A percentile compares a stretch with the other conserved stretches of the same genome.
Evolutionary conservation across 257 asterid genomes (phyloP).

Genomic region (Lycium barbarum): DNA sequence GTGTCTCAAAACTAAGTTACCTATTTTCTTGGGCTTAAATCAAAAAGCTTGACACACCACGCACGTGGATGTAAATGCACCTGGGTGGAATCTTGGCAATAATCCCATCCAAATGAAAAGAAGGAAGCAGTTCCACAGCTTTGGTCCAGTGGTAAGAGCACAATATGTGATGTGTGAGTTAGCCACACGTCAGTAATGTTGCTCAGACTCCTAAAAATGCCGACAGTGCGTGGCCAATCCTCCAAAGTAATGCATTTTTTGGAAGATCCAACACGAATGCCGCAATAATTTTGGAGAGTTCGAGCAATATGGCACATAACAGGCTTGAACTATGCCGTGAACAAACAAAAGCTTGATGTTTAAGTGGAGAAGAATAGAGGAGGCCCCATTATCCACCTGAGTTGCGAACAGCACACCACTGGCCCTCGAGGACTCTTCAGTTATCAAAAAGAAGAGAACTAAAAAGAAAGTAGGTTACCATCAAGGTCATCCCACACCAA

Average conservation of each 20-base stretch:
- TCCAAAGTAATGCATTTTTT: no score
- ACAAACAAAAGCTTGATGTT: neutral
- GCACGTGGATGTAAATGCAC: slow-evolving; percentile 5
- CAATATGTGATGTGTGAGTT: neutral
- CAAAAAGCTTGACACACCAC: neutral
- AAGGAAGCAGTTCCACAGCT: neutral
- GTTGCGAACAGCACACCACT: neutral
- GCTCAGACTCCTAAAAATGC: neutral
- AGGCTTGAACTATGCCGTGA: neutral
- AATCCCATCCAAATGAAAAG: neutral
- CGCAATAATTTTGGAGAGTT: neutral
- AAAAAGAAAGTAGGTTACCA: neutral
- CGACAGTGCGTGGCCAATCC: neutral
- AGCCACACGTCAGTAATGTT: neutral
- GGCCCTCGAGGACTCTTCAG: neutral
- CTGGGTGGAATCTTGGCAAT: slow-evolving; percentile 13
- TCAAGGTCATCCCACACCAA: neutral
- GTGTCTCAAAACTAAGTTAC: slow-evolving; percentile 22
- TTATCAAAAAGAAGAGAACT: no score
- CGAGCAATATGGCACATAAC: neutral
- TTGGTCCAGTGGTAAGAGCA: neutral
- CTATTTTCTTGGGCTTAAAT: slow-evolving; percentile 1
- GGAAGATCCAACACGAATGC: neutral
- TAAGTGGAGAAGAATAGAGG: neutral
- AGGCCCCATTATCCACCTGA: neutral